Conservation (phyloP, 306 rosid species). For the Nissolia schottii region DNA sequence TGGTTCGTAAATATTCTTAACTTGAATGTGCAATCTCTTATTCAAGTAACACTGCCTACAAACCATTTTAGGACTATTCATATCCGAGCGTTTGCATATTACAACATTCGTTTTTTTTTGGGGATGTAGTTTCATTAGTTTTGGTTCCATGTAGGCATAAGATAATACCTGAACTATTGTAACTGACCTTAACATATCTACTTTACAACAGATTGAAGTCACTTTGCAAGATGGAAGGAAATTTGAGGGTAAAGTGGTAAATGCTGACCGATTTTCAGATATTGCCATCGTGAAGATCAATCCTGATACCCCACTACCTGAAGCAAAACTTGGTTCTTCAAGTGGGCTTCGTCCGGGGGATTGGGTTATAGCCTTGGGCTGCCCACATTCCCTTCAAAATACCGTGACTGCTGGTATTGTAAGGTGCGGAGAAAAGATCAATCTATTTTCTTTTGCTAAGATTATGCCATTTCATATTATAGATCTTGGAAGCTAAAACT, state of each 20-base stretch:
- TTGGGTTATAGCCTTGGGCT: constrained; percentile 84
- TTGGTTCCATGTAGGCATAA: not conserved
- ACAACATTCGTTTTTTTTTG: not conserved
- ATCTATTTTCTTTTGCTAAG: not conserved
- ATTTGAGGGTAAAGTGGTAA: constrained; percentile 70
- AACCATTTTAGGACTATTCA: not conserved
- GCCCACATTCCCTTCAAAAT: constrained; percentile 90
- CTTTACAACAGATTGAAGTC: constrained; percentile 60
- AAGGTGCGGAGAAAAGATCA: constrained; percentile 45
- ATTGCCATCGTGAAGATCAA: constrained; percentile 77
- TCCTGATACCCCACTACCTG: constrained; percentile 78
- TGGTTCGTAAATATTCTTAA: constrained; percentile 18
- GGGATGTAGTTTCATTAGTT: not conserved
- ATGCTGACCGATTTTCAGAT: constrained; percentile 84
- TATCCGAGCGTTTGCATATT: not conserved
- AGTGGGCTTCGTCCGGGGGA: constrained; percentile 86
- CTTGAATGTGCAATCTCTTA: not conserved
- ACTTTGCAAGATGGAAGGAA: constrained; percentile 91
- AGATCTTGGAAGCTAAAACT: constrained; percentile 8
- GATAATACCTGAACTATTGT: not conserved
- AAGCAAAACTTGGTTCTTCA: constrained; percentile 79
- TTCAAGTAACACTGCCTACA: not conserved
- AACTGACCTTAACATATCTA: constrained; percentile 7
- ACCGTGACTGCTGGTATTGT: constrained; percentile 93
- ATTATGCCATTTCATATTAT: not conserved